phyloP scores from a whole-genome alignment of 306 rosid species.

The Pyrus pyrifolia region DNA sequence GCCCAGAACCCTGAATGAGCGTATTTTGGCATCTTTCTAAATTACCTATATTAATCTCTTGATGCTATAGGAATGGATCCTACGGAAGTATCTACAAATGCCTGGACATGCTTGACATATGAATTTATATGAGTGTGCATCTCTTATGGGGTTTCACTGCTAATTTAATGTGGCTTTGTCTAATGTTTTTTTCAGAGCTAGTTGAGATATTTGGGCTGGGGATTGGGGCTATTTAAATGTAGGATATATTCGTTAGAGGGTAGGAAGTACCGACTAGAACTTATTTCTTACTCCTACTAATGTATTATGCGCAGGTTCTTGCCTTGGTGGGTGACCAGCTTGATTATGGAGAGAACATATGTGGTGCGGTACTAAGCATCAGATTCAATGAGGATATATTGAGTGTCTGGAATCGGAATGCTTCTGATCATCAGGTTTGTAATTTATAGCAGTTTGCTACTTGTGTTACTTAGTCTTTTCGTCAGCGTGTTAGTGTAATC shows the following conservation, averaged over 20 bases:
- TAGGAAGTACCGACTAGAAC: background rate
- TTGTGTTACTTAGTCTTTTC: background rate
- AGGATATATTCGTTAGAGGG: background rate
- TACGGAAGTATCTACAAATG: background rate
- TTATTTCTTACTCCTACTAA: conserved; percentile 4
- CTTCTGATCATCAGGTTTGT: conserved; percentile 84
- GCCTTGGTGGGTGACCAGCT: conserved; percentile 91
- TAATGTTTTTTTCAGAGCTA: background rate
- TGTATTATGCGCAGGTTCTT: conserved; percentile 48
- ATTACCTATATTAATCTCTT: background rate
- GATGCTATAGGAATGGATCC: background rate
- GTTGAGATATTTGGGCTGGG: background rate
- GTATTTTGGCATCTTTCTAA: background rate
- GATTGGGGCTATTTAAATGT: background rate
- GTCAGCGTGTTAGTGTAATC: background rate
- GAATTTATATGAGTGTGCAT: background rate
- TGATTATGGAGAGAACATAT: conserved; percentile 79
- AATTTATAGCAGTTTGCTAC: background rate
- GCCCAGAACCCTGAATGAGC: background rate
- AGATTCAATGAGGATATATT: conserved; percentile 90
- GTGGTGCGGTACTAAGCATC: conserved; percentile 88
- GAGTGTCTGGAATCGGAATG: conserved; percentile 87
- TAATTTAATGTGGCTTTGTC: background rate
- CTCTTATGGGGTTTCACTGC: background rate
- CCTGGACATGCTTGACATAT: background rate